phyloP scores from a whole-genome alignment of 148 eudicot species.

The Drosera capensis region DNA sequence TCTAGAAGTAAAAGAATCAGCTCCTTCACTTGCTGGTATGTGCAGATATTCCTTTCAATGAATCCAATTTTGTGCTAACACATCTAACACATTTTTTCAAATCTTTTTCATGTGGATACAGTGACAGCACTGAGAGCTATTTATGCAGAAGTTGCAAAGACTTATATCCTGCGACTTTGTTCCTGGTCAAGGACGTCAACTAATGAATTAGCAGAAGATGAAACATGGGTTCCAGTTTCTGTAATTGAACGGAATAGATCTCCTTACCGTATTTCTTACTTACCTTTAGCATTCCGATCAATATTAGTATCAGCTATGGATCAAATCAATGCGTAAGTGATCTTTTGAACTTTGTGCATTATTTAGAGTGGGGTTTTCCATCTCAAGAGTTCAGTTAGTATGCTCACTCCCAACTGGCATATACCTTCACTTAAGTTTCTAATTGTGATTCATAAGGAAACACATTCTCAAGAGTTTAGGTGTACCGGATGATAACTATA shows the following conservation, averaged over 20 bases:
- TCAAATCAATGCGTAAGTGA: slow-evolving; percentile 44
- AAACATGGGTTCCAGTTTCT: slow-evolving; percentile 86
- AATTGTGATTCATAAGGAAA: too few species aligned
- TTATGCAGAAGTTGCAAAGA: slow-evolving; percentile 75
- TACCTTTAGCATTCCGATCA: slow-evolving; percentile 83
- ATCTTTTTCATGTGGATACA: slow-evolving; percentile 21
- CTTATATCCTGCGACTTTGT: slow-evolving; percentile 77
- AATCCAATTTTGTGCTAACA: slow-evolving; percentile 5
- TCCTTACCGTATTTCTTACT: slow-evolving; percentile 68
- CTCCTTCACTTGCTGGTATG: slow-evolving; percentile 73
- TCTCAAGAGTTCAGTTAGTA: too few species aligned
- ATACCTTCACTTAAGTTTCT: too few species aligned
- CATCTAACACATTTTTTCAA: slow-evolving; percentile 9
- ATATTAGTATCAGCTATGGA: slow-evolving; percentile 67
- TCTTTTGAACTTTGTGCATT: not conserved
- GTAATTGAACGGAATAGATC: slow-evolving; percentile 87
- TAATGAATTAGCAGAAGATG: slow-evolving; percentile 69
- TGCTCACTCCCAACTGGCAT: too few species aligned
- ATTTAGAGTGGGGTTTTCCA: not conserved
- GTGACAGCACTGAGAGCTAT: slow-evolving; percentile 63
- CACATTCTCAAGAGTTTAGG: too few species aligned
- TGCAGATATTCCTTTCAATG: slow-evolving; percentile 1
- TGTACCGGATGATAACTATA: too few species aligned
- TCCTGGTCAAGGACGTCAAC: slow-evolving; percentile 86
- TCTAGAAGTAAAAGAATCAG: slow-evolving; percentile 88